These are phyloP conservation scores for Penicillium psychrofluorescens DNA, from an alignment of 495 filamentous ascomycete species.

Conservation along the genomic window DNA sequence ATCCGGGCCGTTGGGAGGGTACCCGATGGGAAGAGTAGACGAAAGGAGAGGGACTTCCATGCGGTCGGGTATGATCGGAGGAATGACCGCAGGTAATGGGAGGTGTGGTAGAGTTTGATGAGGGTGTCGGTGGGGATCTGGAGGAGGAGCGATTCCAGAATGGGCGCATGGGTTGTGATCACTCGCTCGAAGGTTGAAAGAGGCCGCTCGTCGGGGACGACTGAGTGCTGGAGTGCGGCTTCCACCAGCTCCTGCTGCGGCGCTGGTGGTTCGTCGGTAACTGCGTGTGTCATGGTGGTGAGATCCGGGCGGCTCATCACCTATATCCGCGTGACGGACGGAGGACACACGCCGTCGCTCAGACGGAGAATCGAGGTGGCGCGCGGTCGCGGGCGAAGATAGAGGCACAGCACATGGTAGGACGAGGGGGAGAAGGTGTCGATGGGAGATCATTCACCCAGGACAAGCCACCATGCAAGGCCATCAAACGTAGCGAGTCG, in stretches of 20 bases:
- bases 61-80: constrained; percentile 51
- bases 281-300: constrained; percentile 9
- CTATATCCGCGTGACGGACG: constrained; percentile 7
- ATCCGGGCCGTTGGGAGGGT: constrained; percentile 25
- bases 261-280: constrained; percentile 3
- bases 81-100: constrained; percentile 45
- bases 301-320: constrained; percentile 5
- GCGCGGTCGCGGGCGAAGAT: constrained; percentile 29
- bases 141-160: constrained; percentile 51
- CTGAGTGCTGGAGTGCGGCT: constrained; percentile 18
- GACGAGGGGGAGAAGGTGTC: constrained; percentile 12
- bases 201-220: constrained; percentile 19
- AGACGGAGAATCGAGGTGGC: constrained; percentile 14
- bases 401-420: constrained; percentile 33
- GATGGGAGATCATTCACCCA: constrained; percentile 21
- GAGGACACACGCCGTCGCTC: neutral
- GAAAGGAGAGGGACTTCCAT: constrained; percentile 56
- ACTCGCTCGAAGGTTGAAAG: constrained; percentile 46
- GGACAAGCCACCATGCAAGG: constrained; percentile 27
- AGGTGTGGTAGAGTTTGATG: constrained; percentile 52
- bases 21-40: constrained; percentile 41
- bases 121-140: constrained; percentile 50
- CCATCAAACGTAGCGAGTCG: constrained; percentile 21
- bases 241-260: constrained; percentile 20
- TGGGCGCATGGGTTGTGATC: constrained; percentile 46